Evolutionary conservation across 208 protist genomes (phyloP), one percentile per base, ranked within the genome.

Genomic region (Wallacemonas sp.): DNA sequence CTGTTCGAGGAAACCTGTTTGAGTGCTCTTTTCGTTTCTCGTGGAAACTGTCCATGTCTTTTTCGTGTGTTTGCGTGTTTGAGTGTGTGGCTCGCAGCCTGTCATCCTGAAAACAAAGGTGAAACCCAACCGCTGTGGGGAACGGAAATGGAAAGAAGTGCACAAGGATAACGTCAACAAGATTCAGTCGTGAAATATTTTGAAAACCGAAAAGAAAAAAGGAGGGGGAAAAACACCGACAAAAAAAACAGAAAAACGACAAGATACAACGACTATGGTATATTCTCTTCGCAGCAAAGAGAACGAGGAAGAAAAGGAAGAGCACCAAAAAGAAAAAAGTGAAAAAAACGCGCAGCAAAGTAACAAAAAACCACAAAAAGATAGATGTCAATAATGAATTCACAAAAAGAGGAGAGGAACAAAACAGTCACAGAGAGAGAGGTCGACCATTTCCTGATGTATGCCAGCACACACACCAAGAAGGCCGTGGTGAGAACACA

Each of bases 351-450:
- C 17, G 33, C 19, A 21, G 26, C 30, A 61, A 8, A 57, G 49
- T 14, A 57, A 57, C 6, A n/a, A 47, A 9, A 23, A 64, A n/a
- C 24, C 12, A 64, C 26, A 41, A 8, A 38, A 14, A 61, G n/a
- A 47, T n/a, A 17, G 30, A 58, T 36, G 14, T 24, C n/a, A n/a
- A n/a, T n/a, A n/a, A n/a, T 29, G 36, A 41, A 41, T 29, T 33
- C 21, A 54, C 34, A n/a, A 43, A 52, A 69, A 49, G 27, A 57
- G 46, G 56, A 47, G 27, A 63, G 67, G 38, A 63, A 72, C 30
- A 60, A 49, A 62, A 19, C 23, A 41, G 23, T 30, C 14, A 67
- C 6, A 34, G 9, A 49, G 34, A 66, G 17, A 67, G 48, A 64
- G 8, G 19, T 23, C 6, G 16, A n/a, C n/a, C n/a, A n/a, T n/a